Conservation (phyloP, 1,284 basidiomycete species). For the Cutaneotrichosporon cutaneum region DNA sequence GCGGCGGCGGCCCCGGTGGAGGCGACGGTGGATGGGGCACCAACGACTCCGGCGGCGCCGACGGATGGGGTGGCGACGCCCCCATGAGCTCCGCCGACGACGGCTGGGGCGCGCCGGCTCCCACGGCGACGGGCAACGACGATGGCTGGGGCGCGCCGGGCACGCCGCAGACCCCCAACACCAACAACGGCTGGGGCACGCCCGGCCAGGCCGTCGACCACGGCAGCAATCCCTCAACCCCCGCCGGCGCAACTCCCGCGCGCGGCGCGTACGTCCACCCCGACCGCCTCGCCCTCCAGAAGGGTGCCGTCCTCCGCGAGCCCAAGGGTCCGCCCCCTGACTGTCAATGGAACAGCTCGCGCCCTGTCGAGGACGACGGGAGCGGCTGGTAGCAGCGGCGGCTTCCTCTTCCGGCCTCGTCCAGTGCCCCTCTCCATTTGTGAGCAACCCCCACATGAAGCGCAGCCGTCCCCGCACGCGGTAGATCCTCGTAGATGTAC, state of each 20-base stretch:
- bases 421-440: no score
- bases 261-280: not conserved
- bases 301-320: not conserved
- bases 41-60: not conserved
- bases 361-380: no score
- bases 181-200: slow-evolving; percentile 5
- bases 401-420: no score
- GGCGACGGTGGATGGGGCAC: slow-evolving; percentile 6
- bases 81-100: not conserved
- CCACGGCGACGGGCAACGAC: not conserved
- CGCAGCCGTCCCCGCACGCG: no score
- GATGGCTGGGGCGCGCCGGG: slow-evolving; percentile 9
- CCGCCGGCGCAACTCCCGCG: not conserved
- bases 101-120: slow-evolving; percentile 6
- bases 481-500: not conserved
- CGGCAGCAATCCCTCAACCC: not conserved
- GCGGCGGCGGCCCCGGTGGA: not conserved
- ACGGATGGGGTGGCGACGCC: slow-evolving; percentile 2
- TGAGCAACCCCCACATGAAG: no score
- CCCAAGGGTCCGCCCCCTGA: not conserved
- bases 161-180: not conserved
- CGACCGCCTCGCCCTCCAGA: not conserved
- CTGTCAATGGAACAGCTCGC: no score
- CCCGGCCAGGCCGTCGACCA: not conserved
- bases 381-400: no score